Evolutionary conservation across 2,329 filamentous ascomycete genomes (phyloP), one percentile per base, ranked within the genome.

Genomic region (Ceratocystis colombiana): DNA sequence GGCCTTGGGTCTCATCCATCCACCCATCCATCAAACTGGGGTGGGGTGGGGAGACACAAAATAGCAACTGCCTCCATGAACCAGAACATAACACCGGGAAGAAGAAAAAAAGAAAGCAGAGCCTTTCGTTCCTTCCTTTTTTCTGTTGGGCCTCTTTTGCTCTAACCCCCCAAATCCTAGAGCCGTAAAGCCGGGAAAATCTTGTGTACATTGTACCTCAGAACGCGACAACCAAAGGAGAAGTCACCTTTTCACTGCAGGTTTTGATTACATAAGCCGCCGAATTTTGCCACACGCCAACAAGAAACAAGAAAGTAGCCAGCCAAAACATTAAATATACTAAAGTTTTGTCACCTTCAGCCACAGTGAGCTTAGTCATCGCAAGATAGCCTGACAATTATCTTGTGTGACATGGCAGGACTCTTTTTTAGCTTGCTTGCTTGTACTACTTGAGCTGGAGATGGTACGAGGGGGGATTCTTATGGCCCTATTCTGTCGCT

Each of bases 231-330:
- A 12, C 15, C 10, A 25, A 53, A 20, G 6, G 48, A 17, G 37
- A 12, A 41, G 37, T 41, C 12, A 15, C 37, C 10, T 41, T 6
- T 41, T 41, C 15, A 15, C 12, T 15, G 3, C 10, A 10, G 10
- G 37, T 4, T 41, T 15, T 15, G 37, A 15, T 41, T 41, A 41
- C 37, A 41, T 41, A 41, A 53, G 5, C 6, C 7, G 48, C 48
- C 22, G 2, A n/a, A 8, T 59, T 59, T 59, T 59, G 55, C 55
- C 55, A 59, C 55, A 7, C 28, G 55, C 55, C 44, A 63, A 33
- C 45, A 50, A 63, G 30, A 50, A 6, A 62, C 10, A 28, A 12
- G 41, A 8, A 37, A 25, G 15, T n/a, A 53, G 22, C 55, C 7
- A 12, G 48, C 48, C 22, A 25, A 5, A 28, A 15, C 37, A 41